Base-by-base conservation (phyloP, 805 yeast genomes). In the Ogataea pilisensis region DNA sequence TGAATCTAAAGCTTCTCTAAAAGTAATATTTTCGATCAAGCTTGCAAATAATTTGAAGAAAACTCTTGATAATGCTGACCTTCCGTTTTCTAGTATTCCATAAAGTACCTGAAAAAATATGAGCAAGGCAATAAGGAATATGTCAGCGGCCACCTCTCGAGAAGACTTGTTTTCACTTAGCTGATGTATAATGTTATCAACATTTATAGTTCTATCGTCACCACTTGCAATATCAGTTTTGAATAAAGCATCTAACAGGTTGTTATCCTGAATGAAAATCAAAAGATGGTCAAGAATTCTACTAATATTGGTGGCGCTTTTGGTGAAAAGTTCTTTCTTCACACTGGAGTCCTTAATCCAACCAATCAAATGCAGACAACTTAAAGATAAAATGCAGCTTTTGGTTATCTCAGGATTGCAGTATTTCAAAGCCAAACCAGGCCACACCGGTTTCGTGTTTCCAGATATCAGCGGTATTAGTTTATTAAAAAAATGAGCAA, bases 361-460 rank as follows among this genome's bases (percentile, higher is more conserved):
- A 16, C 43, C 41, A 4, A 46, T 69, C 12, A 72, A 57, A 49
- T 73, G 76, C 13, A 73, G 64, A 35, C 75, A 69, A 4, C 75
- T 70, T 14, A 73, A 51, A 2, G 77, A 70, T 11, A 73, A 64
- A 46, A 73, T 72, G 41, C 79, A 73, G 49, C 73, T 65, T 35
- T 73, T 60, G 0, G 75, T 76, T 16, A 73, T 66, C 42, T 69
- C 72, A 42, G 66, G 69, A 50, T 72, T 76, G 48, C 78, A 72
- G 44, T 73, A 70, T 37, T 69, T 62, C 37, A 73, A 49, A 0
- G 78, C 76, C 37, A 72, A 50, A 35, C 67, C 69, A 0, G 77
- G 77, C 78, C 77, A 66, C 30, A 64, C 63, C 0, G 77, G 76
- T 45, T 68, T 72, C 0, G 72, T 72, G 50, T 69, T 73, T 1